phyloP scores from a whole-genome alignment of 23 red algal genomes.

The Chondrus crispus region DNA sequence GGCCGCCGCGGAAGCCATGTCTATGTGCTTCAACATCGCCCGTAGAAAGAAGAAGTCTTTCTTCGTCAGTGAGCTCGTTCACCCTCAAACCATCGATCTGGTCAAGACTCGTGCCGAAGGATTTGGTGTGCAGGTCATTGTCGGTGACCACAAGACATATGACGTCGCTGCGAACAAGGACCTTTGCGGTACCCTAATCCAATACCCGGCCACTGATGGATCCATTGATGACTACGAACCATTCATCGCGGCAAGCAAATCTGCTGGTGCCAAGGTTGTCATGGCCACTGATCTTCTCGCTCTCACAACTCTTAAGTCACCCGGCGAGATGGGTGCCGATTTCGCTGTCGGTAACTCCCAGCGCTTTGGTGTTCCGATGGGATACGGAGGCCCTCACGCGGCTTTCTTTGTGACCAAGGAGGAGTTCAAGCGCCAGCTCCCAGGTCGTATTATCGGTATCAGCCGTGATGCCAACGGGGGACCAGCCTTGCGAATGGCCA shows the following conservation, averaged over 20 bases:
- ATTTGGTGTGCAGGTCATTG: constrained; percentile 85
- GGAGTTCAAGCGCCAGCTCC: constrained; percentile 90
- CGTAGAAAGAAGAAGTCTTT: constrained; percentile 78
- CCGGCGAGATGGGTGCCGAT: constrained; percentile 93
- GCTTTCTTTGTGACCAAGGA: constrained; percentile 97
- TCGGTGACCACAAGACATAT: constrained; percentile 59
- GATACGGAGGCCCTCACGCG: constrained; percentile 93
- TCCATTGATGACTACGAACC: constrained; percentile 61
- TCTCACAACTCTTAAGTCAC: constrained; percentile 86
- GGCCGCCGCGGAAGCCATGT: constrained; percentile 98
- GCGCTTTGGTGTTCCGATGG: constrained; percentile 98
- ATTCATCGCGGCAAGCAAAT: constrained; percentile 61
- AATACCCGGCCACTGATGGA: constrained; percentile 97
- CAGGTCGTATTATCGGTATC: constrained; percentile 95
- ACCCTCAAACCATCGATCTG: constrained; percentile 93
- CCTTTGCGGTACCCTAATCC: constrained; percentile 78
- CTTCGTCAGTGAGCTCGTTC: constrained; percentile 81
- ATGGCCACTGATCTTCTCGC: constrained; percentile 91
- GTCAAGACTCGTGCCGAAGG: constrained; percentile 87
- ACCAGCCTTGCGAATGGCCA: constrained; percentile 96
- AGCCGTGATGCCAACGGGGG: constrained; percentile 87
- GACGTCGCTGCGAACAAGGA: constrained; percentile 43
- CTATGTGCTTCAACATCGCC: constrained; percentile 85
- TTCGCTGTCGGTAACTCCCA: constrained; percentile 93
- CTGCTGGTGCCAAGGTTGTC: constrained; percentile 81